phyloP scores from a whole-genome alignment of 306 rosid genomes.

The Vigna reflexopilosa region DNA sequence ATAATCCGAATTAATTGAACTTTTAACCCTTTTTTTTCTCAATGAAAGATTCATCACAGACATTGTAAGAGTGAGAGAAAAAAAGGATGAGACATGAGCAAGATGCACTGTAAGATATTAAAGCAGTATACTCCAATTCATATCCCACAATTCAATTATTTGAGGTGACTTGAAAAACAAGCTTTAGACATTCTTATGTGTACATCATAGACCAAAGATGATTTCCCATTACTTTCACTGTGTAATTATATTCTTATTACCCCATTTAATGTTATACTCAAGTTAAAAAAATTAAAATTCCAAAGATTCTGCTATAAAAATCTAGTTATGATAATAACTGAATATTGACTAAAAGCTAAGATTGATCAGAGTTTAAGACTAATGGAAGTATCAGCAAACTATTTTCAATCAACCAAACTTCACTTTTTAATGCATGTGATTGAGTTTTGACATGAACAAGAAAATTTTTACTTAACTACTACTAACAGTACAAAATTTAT shows the following conservation, averaged over 20 bases:
- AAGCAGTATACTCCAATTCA: not conserved
- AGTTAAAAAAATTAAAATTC: not conserved
- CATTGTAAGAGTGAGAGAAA: not conserved
- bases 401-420: not conserved
- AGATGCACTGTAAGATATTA: not conserved
- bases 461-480: not conserved
- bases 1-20: constrained; percentile 5
- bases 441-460: not conserved
- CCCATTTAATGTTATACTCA: not conserved
- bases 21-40: not conserved
- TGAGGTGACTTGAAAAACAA: not conserved
- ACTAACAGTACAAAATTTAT: too few relatives aligned
- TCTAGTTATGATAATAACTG: not conserved
- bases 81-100: not conserved
- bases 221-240: not conserved
- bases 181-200: not conserved
- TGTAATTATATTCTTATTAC: not conserved
- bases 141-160: not conserved
- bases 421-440: not conserved
- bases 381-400: not conserved
- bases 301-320: not conserved
- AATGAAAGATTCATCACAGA: not conserved
- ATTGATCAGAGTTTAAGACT: not conserved
- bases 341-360: not conserved
- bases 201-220: not conserved